phyloP scores from a whole-genome alignment of 805 yeast genomes.

The Brettanomyces bruxellensis region DNA sequence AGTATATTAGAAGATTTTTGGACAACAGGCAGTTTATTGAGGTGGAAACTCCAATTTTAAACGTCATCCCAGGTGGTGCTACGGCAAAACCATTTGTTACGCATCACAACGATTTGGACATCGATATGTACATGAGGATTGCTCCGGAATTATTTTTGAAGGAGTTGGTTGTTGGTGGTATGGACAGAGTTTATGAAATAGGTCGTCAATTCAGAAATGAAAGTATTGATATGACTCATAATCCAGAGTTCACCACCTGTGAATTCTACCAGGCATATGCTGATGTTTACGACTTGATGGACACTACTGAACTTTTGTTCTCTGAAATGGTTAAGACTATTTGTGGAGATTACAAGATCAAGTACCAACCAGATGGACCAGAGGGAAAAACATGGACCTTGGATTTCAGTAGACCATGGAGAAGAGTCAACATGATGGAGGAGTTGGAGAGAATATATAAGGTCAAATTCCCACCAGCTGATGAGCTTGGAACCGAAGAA shows the following conservation, averaged over 20 bases:
- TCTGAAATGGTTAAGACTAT: slow-evolving; percentile 96
- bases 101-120: slow-evolving; percentile 91
- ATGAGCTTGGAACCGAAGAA: slow-evolving; percentile 86
- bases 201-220: slow-evolving; percentile 99
- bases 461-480: slow-evolving; percentile 93
- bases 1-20: slow-evolving; percentile 79
- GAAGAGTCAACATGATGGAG: slow-evolving; percentile 95
- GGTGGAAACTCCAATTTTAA: slow-evolving; percentile 99
- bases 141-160: slow-evolving; percentile 97
- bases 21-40: slow-evolving; percentile 82
- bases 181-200: slow-evolving; percentile 96
- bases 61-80: slow-evolving; percentile 98
- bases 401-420: slow-evolving; percentile 96
- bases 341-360: slow-evolving; percentile 79
- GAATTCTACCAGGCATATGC: slow-evolving; percentile 98
- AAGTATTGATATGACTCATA: slow-evolving; percentile 97
- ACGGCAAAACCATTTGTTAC: slow-evolving; percentile 97
- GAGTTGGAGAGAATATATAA: slow-evolving; percentile 80
- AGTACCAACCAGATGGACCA: slow-evolving; percentile 92
- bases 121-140: slow-evolving; percentile 96
- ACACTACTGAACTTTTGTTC: slow-evolving; percentile 84
- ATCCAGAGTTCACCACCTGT: slow-evolving; percentile 98
- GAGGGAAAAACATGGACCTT: slow-evolving; percentile 69
- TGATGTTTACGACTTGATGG: slow-evolving; percentile 93
- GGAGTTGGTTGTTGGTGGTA: slow-evolving; percentile 95